Evolutionary conservation across 192 early-diverging fungal genomes (phyloP).

Genomic region (Coemansia sp.): DNA sequence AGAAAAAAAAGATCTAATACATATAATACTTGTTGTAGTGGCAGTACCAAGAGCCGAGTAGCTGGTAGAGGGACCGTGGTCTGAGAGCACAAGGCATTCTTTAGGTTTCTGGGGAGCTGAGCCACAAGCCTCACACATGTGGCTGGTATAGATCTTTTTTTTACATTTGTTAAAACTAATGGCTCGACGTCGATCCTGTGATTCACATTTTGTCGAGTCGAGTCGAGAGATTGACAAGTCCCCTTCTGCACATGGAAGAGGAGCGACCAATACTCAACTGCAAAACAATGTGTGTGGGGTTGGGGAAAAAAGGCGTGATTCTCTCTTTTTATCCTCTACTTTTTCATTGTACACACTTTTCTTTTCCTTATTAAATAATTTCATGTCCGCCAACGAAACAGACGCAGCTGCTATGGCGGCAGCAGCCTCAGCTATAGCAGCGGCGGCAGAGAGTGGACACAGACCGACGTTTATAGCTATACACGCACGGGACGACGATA

Average conservation of each 20-base stretch:
- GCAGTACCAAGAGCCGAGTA: too few species aligned
- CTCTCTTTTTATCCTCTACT: not conserved
- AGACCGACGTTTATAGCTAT: conserved; percentile 41
- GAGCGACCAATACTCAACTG: not conserved
- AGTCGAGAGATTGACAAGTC: too few species aligned
- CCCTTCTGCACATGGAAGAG: not conserved
- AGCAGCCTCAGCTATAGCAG: not conserved
- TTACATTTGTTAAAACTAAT: too few species aligned
- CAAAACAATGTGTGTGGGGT: not conserved
- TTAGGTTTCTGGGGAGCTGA: too few species aligned
- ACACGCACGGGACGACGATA: conserved; percentile 33
- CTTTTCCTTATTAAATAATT: not conserved
- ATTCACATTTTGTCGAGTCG: too few species aligned
- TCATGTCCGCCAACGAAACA: not conserved
- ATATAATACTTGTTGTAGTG: too few species aligned
- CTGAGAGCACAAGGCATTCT: too few species aligned
- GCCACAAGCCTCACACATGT: too few species aligned
- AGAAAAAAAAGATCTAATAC: too few species aligned
- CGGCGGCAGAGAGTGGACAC: conserved; percentile 1
- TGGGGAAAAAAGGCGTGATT: not conserved
- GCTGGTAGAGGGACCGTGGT: too few species aligned
- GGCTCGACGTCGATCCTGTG: too few species aligned
- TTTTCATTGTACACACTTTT: not conserved
- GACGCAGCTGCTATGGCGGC: not conserved
- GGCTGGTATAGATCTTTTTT: too few species aligned